Evolutionary conservation across 2,329 filamentous ascomycete species (phyloP).

Genomic region (Fusarium lateritium): DNA sequence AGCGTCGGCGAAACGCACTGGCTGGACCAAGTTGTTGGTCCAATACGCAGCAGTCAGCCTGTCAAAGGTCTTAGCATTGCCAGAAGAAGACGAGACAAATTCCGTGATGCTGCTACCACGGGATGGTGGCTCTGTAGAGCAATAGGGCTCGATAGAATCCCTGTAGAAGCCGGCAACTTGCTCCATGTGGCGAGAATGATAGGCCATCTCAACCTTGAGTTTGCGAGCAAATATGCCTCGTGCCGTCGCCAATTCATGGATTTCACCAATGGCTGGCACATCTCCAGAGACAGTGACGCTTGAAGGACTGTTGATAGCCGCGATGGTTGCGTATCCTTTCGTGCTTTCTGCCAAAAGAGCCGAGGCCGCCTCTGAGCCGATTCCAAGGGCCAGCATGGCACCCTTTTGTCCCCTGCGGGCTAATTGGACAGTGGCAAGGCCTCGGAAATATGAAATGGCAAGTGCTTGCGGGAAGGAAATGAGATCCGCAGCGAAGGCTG

Average conservation of each 20-base stretch:
- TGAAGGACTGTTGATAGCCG: constrained; percentile 50
- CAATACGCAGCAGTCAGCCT: neutral
- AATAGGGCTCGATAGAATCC: neutral
- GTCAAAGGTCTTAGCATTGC: neutral
- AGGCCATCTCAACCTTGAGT: constrained; percentile 22
- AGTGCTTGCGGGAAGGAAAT: constrained; percentile 45
- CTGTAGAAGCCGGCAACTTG: neutral
- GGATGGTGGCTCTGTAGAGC: neutral
- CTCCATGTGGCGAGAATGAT: constrained; percentile 25
- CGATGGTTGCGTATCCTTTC: constrained; percentile 33
- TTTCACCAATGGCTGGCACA: constrained; percentile 42
- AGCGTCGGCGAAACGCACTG: neutral
- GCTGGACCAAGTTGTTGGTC: neutral
- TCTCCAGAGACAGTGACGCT: constrained; percentile 54
- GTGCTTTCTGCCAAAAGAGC: constrained; percentile 1
- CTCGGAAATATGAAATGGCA: constrained; percentile 37
- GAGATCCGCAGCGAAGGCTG: constrained; percentile 50
- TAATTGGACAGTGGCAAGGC: constrained; percentile 21
- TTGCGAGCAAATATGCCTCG: constrained; percentile 51
- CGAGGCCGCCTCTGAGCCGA: constrained; percentile 11
- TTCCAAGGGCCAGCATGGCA: constrained; percentile 46
- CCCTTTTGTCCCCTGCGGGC: constrained; percentile 24
- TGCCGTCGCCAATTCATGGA: constrained; percentile 44
- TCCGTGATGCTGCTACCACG: neutral
- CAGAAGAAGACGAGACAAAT: neutral